Evolutionary conservation across 768 basidiomycete species (phyloP), one percentile per base, ranked within the genome.

Genomic region (Boletus tomentosulus): DNA sequence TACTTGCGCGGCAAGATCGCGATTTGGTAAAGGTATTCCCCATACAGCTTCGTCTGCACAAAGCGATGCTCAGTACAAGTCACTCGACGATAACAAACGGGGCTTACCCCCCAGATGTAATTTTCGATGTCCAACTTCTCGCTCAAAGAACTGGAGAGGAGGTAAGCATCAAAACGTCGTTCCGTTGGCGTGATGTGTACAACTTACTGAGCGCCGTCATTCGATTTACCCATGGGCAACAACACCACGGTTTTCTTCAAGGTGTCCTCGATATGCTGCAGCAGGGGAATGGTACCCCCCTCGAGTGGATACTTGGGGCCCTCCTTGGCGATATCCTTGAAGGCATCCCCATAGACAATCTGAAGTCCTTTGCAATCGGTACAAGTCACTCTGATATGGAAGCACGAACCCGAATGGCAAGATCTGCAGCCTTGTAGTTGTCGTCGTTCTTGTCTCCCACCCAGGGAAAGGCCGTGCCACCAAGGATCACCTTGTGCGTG

Each of bases 101-200:
- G 35, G 13, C 44, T 31, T 45, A 45, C 44, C 15, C 44, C 44
- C 16, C 13, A 8, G 28, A 31, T 31, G 8, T 45, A 95, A 74
- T 97, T 96, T 37, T 81, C 83, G 48, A 73, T 79, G 71, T 97
- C 92, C 43, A 97, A 76, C 70, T 96, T 97, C 78, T 96, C 93
- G 67, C 92, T 92, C 19, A 87, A 90, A 28, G 87, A 89, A 71
- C 87, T 89, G 13, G 19, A 24, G 33, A 9, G 39, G 34, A 25
- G 9, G 27, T 16, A 30, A 33, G n/a, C 22, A 25, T 57, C 30
- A 55, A 39, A 10, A 16, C 19, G 13, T 5, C 9, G n/a, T 37
- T 6, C 35, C 2, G n/a, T 22, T 24, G 10, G 8, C 22, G 22
- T 37, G 28, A 35, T 22, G 9, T 9, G 3, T 9, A 11, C 3